Evolutionary conservation across 1,284 basidiomycete species (phyloP).

Genomic region (Fistulinella cinereoalba): DNA sequence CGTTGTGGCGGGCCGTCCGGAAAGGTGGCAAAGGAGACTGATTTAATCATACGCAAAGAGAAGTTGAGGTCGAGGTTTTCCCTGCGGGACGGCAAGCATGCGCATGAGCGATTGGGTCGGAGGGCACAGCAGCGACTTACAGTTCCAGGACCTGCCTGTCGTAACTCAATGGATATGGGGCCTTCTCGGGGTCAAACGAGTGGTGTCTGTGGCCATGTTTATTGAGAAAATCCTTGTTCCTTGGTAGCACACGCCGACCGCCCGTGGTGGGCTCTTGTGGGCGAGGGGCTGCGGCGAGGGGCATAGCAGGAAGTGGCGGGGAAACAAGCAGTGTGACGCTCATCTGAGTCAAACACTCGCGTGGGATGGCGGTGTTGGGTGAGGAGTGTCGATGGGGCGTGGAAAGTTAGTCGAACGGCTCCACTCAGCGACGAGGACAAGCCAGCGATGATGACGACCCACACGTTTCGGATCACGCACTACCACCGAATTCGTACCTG

Average conservation of each 20-base stretch:
- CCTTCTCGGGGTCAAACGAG: conserved; percentile 66
- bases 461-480: conserved; percentile 6
- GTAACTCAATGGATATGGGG: conserved; percentile 65
- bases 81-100: no score
- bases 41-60: conserved; percentile 45
- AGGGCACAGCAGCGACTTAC: conserved; percentile 51
- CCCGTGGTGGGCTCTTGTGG: conserved; percentile 10
- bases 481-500: conserved; percentile 6
- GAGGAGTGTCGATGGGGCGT: no score
- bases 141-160: conserved; percentile 62
- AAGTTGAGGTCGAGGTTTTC: conserved; percentile 59
- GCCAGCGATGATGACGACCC: background rate
- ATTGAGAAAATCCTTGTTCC: conserved; percentile 53
- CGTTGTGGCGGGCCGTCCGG: conserved; percentile 43
- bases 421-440: background rate
- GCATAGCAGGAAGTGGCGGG: conserved; percentile 19
- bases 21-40: conserved; percentile 57
- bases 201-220: conserved; percentile 65
- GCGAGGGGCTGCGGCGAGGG: conserved; percentile 12
- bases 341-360: background rate
- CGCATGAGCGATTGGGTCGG: no score
- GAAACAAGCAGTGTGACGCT: conserved; percentile 16
- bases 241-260: conserved; percentile 28
- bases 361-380: conserved; percentile 15
- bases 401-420: no score